phyloP scores from a whole-genome alignment of 2,329 filamentous ascomycete species.

The Scytalidium sp. region DNA sequence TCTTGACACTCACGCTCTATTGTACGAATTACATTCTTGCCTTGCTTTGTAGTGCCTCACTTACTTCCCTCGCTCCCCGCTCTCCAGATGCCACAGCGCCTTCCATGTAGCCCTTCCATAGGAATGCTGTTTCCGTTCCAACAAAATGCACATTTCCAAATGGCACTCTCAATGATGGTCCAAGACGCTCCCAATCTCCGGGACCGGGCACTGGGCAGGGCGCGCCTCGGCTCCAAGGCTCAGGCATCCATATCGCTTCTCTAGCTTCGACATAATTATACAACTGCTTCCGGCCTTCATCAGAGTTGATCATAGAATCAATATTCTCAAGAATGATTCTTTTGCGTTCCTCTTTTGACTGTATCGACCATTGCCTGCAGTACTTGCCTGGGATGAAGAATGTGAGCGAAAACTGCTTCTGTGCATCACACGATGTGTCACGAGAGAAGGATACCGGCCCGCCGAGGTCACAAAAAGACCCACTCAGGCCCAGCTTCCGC shows the following conservation, averaged over 20 bases:
- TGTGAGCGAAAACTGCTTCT: slow-evolving; percentile 31
- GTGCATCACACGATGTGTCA: slow-evolving; percentile 36
- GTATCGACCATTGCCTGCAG: too few species aligned
- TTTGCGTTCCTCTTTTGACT: too few species aligned
- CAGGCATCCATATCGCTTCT: slow-evolving; percentile 16
- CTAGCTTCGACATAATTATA: slow-evolving; percentile 11
- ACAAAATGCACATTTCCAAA: slow-evolving; percentile 44
- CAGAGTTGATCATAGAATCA: too few species aligned
- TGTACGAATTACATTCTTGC: too few species aligned
- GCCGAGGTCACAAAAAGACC: slow-evolving; percentile 16
- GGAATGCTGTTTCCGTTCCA: slow-evolving; percentile 43
- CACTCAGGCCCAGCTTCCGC: too few species aligned
- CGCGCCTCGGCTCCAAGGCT: slow-evolving; percentile 29
- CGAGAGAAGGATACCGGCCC: slow-evolving; percentile 38
- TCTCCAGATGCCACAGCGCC: slow-evolving; percentile 44
- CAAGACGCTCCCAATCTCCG: slow-evolving; percentile 21
- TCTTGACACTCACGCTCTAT: too few species aligned
- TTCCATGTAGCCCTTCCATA: slow-evolving; percentile 53
- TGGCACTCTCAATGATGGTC: slow-evolving; percentile 29
- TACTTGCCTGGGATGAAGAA: too few species aligned
- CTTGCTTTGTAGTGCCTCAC: too few species aligned
- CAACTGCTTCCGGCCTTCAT: too few species aligned
- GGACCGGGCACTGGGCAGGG: slow-evolving; percentile 30
- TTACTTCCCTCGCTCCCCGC: slow-evolving; percentile 39
- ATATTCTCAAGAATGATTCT: too few species aligned